phyloP scores from a whole-genome alignment of 2,329 filamentous ascomycete genomes.

The Fusarium nygamai region DNA sequence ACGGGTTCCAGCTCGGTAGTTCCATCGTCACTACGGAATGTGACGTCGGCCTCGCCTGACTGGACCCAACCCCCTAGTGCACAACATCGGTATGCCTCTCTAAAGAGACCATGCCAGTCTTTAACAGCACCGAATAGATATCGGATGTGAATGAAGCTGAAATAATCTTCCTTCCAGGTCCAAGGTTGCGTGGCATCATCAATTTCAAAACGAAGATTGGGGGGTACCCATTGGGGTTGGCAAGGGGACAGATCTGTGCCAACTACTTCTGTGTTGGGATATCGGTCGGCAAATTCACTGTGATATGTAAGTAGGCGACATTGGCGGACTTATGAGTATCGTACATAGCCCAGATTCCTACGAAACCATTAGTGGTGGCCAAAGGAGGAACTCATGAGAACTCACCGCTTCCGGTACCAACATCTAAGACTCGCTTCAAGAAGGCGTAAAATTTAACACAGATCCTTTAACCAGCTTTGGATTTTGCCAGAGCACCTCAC shows the following conservation, averaged over 20 bases:
- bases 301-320: accelerated
- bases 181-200: background rate
- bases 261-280: background rate
- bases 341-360: background rate
- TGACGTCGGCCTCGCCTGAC: background rate
- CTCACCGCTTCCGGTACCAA: background rate
- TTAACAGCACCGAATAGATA: background rate
- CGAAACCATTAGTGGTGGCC: accelerated
- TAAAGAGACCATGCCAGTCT: background rate
- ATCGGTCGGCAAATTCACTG: constrained; percentile 1
- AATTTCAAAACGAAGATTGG: background rate
- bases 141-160: background rate
- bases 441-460: too few relatives aligned
- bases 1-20: background rate
- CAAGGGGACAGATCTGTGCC: constrained; percentile 3
- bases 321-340: accelerated
- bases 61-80: background rate
- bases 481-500: accelerated
- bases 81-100: background rate
- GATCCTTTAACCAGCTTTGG: accelerated
- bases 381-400: accelerated
- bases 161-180: background rate
- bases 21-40: background rate
- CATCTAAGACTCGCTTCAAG: background rate
- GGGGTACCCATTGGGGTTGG: background rate